Conservation (phyloP, 75 land plant genomes). For the Picea glauca region DNA sequence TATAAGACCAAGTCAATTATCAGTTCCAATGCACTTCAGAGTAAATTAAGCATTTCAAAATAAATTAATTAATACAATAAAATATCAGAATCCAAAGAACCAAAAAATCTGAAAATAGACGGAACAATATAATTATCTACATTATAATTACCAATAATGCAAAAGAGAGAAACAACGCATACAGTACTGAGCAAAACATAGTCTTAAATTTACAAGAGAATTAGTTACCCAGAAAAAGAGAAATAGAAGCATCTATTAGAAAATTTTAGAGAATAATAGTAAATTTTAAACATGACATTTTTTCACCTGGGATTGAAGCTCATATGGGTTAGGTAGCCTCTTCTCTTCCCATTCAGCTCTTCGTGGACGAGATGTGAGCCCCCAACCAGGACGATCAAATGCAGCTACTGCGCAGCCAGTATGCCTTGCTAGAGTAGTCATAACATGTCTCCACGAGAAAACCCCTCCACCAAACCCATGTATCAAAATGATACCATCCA, state of each 20-base stretch:
- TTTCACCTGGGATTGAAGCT: slow-evolving; percentile 79
- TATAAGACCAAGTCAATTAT: too few species aligned
- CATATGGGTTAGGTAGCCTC: slow-evolving; percentile 74
- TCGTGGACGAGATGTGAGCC: slow-evolving; percentile 74
- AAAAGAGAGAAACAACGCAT: not conserved
- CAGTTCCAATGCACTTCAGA: too few species aligned
- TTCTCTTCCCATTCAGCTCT: slow-evolving; percentile 80
- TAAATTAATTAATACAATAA: too few species aligned
- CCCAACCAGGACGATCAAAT: slow-evolving; percentile 97
- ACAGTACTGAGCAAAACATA: not conserved
- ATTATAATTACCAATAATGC: not conserved
- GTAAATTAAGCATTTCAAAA: too few species aligned
- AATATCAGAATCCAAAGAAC: too few species aligned
- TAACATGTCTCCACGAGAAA: slow-evolving; percentile 88
- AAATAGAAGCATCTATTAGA: not conserved
- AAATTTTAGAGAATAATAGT: slow-evolving; percentile 3
- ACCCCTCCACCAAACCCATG: slow-evolving; percentile 98
- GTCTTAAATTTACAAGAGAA: not conserved
- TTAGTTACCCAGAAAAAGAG: not conserved
- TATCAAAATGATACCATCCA: slow-evolving; percentile 62
- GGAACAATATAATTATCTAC: not conserved
- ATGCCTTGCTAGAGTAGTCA: slow-evolving; percentile 59
- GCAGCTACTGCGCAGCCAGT: slow-evolving; percentile 75
- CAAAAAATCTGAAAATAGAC: too few species aligned
- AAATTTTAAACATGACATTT: not conserved